These are phyloP conservation scores for Singerocomus rubriflavus DNA, from an alignment of 1,284 basidiomycete species.

Conservation along the genomic window DNA sequence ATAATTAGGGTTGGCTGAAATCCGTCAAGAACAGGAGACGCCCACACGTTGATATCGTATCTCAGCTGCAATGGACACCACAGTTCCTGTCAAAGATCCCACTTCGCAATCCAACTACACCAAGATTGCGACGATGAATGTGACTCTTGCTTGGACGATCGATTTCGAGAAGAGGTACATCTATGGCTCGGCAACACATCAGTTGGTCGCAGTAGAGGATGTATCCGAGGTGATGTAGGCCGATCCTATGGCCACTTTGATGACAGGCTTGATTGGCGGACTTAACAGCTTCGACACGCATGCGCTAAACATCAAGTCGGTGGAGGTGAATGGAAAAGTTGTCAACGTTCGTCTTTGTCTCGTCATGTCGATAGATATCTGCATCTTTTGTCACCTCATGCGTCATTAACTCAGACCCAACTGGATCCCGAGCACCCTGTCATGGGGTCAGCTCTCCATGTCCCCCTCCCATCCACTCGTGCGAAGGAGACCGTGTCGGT, in stretches of 20 bases:
- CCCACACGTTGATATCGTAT: not conserved
- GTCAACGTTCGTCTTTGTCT: conserved; percentile 14
- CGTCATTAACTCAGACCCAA: conserved; percentile 39
- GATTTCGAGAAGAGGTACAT: conserved; percentile 74
- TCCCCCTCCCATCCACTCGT: conserved; percentile 46
- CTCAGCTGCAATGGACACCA: conserved; percentile 13
- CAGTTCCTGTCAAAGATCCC: conserved; percentile 35
- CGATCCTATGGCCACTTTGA: not conserved
- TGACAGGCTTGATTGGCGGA: not conserved
- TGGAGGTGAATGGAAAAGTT: conserved; percentile 51
- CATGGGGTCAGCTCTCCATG: conserved; percentile 69
- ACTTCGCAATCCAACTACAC: conserved; percentile 81
- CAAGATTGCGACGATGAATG: conserved; percentile 64
- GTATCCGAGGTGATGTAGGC: conserved; percentile 66
- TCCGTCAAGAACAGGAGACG: not conserved
- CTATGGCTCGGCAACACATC: conserved; percentile 71
- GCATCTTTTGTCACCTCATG: not conserved
- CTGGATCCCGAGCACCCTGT: conserved; percentile 58
- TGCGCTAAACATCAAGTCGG: conserved; percentile 65
- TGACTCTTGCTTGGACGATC: conserved; percentile 80
- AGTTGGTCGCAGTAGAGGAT: conserved; percentile 57
- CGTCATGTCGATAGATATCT: not conserved
- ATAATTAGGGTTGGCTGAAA: not conserved
- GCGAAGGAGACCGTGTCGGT: conserved; percentile 52
- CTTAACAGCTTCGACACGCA: conserved; percentile 71